Base-by-base conservation (phyloP, 2,329 filamentous ascomycete genomes). In the Elsinoe arachidis region DNA sequence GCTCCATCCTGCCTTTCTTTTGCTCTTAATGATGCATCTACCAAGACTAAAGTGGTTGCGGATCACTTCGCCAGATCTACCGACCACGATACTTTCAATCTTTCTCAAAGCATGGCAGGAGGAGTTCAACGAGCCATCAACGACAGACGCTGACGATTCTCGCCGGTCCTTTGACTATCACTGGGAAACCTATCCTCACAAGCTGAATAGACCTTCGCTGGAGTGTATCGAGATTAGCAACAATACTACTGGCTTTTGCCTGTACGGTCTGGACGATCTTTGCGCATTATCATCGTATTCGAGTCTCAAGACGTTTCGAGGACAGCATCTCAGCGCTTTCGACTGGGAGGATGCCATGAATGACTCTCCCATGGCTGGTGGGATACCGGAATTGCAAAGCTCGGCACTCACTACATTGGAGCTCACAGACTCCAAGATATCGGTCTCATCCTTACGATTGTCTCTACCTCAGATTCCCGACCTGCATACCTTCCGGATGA, bases 31-130 rank as follows among this genome's bases (percentile, higher is more conserved):
- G 11, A 37, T 53, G 49, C 49, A 53, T 14, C n/a, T 53, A 15
- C 49, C 49, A 10, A n/a, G 49, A 37, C 34, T 53, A 11, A 53
- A 53, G 49, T 17, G 49, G 17, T n/a, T 53, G 21, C 30, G 49
- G 7, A 53, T 53, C 12, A 38, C 49, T 5, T 34, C 33, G 19
- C 19, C 19, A 15, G 49, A 53, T 21, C 37, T 53, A 15, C 33
- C 26, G 10, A 15, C 26, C 9, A 26, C n/a, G 9, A 34, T 35
- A 6, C 17, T 38, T 15, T 19, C 33, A 9, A 17, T 17, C 34
- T 23, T 53, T 15, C 19, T 53, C 17, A 15, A 35, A 39, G 49
- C 49, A 21, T 53, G 49, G 49, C 33, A 19, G 17, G 17, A 51
- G 11, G 26, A 21, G 17, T 15, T 15, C 46, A 15, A 26, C 38